A percentile compares a stretch with the other conserved stretches of the same genome.
Evolutionary conservation across 441 rosid species (phyloP).

Genomic region (Croton setiger): DNA sequence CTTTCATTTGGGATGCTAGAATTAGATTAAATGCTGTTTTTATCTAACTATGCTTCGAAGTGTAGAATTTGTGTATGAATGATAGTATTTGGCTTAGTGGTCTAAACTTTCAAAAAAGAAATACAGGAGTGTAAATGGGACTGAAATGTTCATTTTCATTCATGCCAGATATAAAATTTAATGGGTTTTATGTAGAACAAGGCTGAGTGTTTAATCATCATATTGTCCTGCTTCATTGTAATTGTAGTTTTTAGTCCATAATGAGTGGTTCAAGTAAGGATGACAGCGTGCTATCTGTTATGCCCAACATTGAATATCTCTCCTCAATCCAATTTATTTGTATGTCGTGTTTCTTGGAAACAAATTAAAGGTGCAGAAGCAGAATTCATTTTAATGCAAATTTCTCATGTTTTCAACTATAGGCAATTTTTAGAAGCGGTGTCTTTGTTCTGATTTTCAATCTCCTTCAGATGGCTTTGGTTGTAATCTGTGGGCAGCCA

Average conservation of each 20-base stretch:
- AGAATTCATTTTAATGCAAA: conserved; percentile 10
- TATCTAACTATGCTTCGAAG: too few relatives aligned
- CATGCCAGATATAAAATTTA: too few relatives aligned
- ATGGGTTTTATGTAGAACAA: too few relatives aligned
- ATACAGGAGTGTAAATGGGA: too few relatives aligned
- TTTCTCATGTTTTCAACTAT: conserved; percentile 9
- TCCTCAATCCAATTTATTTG: neutral
- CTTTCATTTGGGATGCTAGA: too few relatives aligned
- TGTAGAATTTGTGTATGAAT: too few relatives aligned
- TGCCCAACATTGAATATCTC: neutral
- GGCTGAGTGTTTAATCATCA: too few relatives aligned
- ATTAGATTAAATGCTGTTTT: too few relatives aligned
- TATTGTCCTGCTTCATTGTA: too few relatives aligned
- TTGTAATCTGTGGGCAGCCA: conserved; percentile 92
- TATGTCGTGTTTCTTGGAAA: neutral
- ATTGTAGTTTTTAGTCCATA: neutral
- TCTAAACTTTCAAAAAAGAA: too few relatives aligned
- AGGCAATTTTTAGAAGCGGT: neutral
- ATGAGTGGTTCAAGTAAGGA: neutral
- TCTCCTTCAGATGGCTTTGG: conserved; percentile 58
- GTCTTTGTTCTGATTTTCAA: neutral
- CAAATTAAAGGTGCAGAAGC: neutral
- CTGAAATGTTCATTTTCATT: too few relatives aligned
- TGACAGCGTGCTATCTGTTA: neutral
- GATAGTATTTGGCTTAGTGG: too few relatives aligned